Percentiles rank a stretch among this genome's conserved stretches.
Conservation (phyloP, 768 basidiomycete genomes). For the Xanthoconium stramineum region DNA sequence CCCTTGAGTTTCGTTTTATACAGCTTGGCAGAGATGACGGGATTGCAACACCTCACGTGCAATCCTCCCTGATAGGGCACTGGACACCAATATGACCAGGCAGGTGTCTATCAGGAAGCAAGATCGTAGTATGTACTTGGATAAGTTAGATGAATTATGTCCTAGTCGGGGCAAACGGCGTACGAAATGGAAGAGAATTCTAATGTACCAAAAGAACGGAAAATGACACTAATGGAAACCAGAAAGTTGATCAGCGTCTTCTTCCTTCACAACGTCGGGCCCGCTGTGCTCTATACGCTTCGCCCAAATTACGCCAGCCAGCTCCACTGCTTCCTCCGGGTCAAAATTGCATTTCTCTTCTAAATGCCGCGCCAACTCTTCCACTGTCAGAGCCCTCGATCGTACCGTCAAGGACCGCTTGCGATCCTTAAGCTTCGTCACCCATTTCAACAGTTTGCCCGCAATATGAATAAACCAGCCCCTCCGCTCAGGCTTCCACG, state of each 20-base stretch:
- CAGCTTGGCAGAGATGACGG: neutral
- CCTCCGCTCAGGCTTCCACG: constrained; percentile 20
- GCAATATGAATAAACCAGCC: constrained; percentile 25
- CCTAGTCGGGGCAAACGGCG: neutral
- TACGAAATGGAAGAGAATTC: neutral
- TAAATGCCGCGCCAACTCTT: constrained; percentile 16
- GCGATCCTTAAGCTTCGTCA: constrained; percentile 6
- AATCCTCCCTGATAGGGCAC: no score
- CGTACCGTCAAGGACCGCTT: neutral
- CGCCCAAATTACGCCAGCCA: constrained; percentile 21
- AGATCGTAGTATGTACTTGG: no score
- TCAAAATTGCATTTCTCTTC: constrained; percentile 13
- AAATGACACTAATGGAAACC: neutral
- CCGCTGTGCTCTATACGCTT: constrained; percentile 4
- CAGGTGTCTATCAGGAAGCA: no score
- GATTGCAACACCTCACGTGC: neutral
- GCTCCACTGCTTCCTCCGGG: constrained; percentile 9
- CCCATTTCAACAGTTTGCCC: constrained; percentile 18
- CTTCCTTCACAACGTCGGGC: constrained; percentile 8
- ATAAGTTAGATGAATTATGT: neutral
- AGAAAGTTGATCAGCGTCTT: neutral
- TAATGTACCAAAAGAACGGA: neutral
- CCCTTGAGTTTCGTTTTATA: neutral
- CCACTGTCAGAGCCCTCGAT: constrained; percentile 6
- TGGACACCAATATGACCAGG: no score